phyloP scores from a whole-genome alignment of 192 early-diverging fungal species.

The Endogone sp. region DNA sequence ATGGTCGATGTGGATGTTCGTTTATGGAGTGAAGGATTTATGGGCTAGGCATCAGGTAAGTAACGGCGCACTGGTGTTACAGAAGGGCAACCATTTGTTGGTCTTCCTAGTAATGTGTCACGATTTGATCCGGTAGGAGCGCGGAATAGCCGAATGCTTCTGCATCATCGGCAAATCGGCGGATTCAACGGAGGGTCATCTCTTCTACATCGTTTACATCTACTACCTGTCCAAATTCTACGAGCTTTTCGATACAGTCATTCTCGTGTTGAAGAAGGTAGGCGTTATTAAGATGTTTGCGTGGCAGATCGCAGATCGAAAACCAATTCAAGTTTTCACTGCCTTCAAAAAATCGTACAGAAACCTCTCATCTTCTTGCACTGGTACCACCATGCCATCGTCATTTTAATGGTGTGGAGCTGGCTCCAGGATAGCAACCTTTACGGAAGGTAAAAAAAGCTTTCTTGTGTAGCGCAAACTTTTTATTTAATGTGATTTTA shows the following conservation, averaged over 20 bases:
- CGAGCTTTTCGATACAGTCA: conserved; percentile 48
- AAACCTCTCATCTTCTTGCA: conserved; percentile 50
- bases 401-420: conserved; percentile 49
- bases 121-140: conserved; percentile 13
- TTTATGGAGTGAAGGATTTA: no score
- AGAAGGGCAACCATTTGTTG: no score
- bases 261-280: conserved; percentile 50
- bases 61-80: not conserved
- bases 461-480: not conserved
- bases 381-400: conserved; percentile 51
- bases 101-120: not conserved
- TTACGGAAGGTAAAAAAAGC: conserved; percentile 26
- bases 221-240: conserved; percentile 46
- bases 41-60: conserved; percentile 9
- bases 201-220: conserved; percentile 37
- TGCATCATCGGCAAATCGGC: conserved; percentile 25
- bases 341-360: not conserved
- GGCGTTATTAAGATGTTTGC: no score
- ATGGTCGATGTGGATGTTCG: conserved; percentile 33
- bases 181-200: conserved; percentile 14
- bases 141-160: conserved; percentile 38
- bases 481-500: conserved; percentile 1
- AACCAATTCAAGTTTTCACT: not conserved
- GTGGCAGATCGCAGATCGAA: not conserved
- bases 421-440: conserved; percentile 39